Percentiles rank a stretch among this genome's conserved stretches.
Conservation (phyloP, 2,329 filamentous ascomycete genomes). For the Phaeosphaeria sp. region DNA sequence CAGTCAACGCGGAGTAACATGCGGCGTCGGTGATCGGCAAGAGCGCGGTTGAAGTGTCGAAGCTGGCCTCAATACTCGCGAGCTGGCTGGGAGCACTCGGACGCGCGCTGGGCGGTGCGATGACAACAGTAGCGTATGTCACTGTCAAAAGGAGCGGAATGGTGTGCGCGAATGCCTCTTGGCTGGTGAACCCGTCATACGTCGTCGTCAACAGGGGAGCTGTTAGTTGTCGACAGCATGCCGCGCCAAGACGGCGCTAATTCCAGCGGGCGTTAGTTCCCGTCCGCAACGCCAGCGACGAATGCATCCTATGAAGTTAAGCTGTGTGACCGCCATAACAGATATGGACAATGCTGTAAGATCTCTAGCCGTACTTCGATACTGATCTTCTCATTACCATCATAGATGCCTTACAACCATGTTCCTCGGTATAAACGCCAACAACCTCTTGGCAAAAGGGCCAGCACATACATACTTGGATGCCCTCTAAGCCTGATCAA, state of each 20-base stretch:
- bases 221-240: constrained; percentile 13
- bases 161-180: constrained; percentile 13
- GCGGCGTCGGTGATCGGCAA: constrained; percentile 36
- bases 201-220: constrained; percentile 20
- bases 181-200: constrained; percentile 1
- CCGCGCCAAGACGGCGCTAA: constrained; percentile 11
- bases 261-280: not conserved
- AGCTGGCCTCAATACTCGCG: constrained; percentile 30
- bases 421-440: not conserved
- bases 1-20: constrained; percentile 34
- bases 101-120: constrained; percentile 6
- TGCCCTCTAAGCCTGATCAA: not conserved
- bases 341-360: not conserved
- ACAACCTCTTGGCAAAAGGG: not conserved
- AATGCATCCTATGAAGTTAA: constrained; percentile 12
- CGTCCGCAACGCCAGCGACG: not conserved
- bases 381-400: not conserved
- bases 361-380: not conserved
- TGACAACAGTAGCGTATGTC: not conserved
- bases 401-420: not conserved
- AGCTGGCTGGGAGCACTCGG: constrained; percentile 18
- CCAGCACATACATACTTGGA: not conserved
- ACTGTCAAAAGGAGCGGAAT: constrained; percentile 3
- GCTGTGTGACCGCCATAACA: constrained; percentile 9
- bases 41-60: constrained; percentile 24